These are phyloP conservation scores for Fraxinus dipetala DNA, from an alignment of 305 asterid species.

Conservation along the genomic window DNA sequence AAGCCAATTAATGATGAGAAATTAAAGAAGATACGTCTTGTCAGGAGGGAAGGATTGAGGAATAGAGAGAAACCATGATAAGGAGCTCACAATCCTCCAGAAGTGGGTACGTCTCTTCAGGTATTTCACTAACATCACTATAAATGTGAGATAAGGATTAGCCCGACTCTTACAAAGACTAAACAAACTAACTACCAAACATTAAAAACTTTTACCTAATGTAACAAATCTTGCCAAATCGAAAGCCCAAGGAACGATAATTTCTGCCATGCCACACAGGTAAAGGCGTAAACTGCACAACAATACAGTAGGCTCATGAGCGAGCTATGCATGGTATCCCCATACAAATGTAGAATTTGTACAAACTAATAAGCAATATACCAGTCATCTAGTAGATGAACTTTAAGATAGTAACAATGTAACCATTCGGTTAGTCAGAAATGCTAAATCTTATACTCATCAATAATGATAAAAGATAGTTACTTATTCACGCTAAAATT, in stretches of 20 bases:
- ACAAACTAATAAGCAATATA: neutral
- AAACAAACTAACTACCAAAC: neutral
- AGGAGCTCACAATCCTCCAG: conserved; percentile 69
- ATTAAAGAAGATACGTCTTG: neutral
- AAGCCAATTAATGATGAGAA: conserved; percentile 1
- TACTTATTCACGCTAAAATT: neutral
- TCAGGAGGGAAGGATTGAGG: conserved; percentile 1
- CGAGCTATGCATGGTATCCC: neutral
- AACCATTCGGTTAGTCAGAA: neutral
- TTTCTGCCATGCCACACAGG: conserved; percentile 95
- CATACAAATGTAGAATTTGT: neutral
- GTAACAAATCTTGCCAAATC: conserved; percentile 85
- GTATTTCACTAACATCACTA: conserved; percentile 88
- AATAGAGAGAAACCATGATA: conserved; percentile 50
- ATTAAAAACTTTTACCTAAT: conserved; percentile 53
- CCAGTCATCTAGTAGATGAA: neutral
- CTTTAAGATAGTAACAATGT: neutral
- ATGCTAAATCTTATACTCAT: neutral
- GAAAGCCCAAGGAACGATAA: conserved; percentile 88
- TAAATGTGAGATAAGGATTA: conserved; percentile 30
- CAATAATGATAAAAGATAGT: neutral
- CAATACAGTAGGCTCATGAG: conserved; percentile 1
- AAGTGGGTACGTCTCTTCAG: conserved; percentile 77
- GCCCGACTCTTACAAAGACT: neutral
- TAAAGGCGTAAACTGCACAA: conserved; percentile 73